Percentiles rank a stretch among this genome's conserved stretches.
Conservation (phyloP, 345 rosid species). For the Lagerstroemia speciosa region DNA sequence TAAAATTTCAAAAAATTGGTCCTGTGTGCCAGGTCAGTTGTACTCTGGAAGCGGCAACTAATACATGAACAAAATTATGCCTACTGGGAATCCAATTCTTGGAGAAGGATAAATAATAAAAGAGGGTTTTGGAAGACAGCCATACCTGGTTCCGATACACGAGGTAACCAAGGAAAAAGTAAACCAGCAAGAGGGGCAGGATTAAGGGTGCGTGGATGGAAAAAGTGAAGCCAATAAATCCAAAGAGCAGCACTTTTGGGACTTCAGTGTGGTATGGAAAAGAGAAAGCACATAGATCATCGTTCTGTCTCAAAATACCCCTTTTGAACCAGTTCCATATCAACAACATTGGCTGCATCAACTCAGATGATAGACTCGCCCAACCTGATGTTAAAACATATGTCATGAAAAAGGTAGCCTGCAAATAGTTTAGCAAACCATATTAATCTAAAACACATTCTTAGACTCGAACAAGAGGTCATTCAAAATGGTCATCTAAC, state of each 20-base stretch:
- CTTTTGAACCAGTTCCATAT: slow-evolving; percentile 40
- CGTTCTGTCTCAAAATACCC: slow-evolving; percentile 28
- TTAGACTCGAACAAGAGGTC: background rate
- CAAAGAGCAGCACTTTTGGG: slow-evolving; percentile 71
- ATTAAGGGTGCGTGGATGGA: slow-evolving; percentile 78
- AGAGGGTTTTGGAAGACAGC: background rate
- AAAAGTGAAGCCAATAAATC: slow-evolving; percentile 79
- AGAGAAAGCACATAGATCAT: slow-evolving; percentile 36
- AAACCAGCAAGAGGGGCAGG: slow-evolving; percentile 62
- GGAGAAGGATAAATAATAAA: background rate
- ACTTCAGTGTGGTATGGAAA: slow-evolving; percentile 87
- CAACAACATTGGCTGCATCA: slow-evolving; percentile 61
- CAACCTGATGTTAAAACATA: slow-evolving; percentile 81
- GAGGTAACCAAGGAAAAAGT: slow-evolving; percentile 61
- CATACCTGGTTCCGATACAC: slow-evolving; percentile 75
- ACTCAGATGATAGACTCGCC: slow-evolving; percentile 72
- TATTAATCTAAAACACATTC: slow-evolving; percentile 2
- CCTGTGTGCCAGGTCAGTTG: too few species aligned
- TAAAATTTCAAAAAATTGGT: too few species aligned
- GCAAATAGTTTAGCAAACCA: slow-evolving; percentile 21
- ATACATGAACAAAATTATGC: background rate
- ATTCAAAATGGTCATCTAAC: background rate
- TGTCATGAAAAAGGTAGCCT: slow-evolving; percentile 95
- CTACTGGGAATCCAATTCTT: background rate
- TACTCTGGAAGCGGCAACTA: background rate